Base-by-base conservation (phyloP, 768 basidiomycete genomes). In the Termitomyces sp. region DNA sequence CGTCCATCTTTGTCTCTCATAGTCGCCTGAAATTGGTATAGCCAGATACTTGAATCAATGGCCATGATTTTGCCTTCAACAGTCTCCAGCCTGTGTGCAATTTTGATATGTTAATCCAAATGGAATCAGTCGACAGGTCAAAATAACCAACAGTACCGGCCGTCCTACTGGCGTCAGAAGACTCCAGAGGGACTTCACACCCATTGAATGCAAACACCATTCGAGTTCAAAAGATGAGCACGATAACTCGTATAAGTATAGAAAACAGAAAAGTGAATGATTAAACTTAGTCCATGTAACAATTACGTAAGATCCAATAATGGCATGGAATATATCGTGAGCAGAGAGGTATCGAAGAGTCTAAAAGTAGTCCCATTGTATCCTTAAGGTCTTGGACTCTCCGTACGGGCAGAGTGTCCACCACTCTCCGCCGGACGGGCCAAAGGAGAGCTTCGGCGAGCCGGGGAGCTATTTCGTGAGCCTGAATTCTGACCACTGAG, bases 11-110 rank as follows among this genome's bases (percentile, higher is more conserved):
- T 98, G 71, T 96, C 95, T 23, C 97, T 85, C 95, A 98, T 98
- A 9, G 97, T 98, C 21, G 96, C 95, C 73, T 98, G 96, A 66
- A 99, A 99, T 70, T 99, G 97, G 71, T 99, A 99, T 53, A 99
- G 86, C 97, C 97, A 99, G 61, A 99, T 98, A 63, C 94, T 97
- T 3, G 95, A 98, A 72, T 99, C 97, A 55, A 99, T 98, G 3
- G 97, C 97, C 74, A 99, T 84, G 10, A 84, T 76, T 68, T 94
- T 96, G n/a, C 94, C 94, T 66, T 95, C 94, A 67, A 95, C 82
- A 0, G 89, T 94, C 72, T 99, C 96, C 54, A 98, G 77, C 71
- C 94, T 96, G 65, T 26, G 30, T 19, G 7, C 55, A 45, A 35
- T n/a, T 19, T 10, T 10, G 35, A 30, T 15, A 17, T 50, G 19